Percentiles rank a stretch among this genome's conserved stretches.
Evolutionary conservation across 2,329 filamentous ascomycete species (phyloP).

Genomic region (Aspergillus arachidicola): DNA sequence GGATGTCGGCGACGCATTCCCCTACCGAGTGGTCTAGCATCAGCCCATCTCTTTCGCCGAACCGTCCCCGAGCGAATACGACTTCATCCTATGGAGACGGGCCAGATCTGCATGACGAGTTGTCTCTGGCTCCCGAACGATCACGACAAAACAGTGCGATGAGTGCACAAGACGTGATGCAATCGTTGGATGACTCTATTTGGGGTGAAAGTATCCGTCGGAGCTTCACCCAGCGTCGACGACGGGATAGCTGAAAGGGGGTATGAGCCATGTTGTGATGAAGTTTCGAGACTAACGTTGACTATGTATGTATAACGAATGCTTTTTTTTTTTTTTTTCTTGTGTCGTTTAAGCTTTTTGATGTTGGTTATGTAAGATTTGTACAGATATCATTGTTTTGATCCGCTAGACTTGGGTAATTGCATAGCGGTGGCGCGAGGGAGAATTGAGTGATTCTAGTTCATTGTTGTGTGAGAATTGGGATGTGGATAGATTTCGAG

Average conservation of each 20-base stretch:
- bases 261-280: constrained; percentile 20
- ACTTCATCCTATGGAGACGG: constrained; percentile 34
- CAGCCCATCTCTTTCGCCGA: constrained; percentile 48
- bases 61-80: constrained; percentile 27
- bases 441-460: not conserved
- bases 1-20: constrained; percentile 39
- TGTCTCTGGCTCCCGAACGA: constrained; percentile 40
- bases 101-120: constrained; percentile 19
- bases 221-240: constrained; percentile 73
- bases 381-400: not conserved
- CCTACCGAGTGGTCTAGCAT: constrained; percentile 56
- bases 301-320: constrained; percentile 5
- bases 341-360: not conserved
- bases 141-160: constrained; percentile 68
- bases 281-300: constrained; percentile 9
- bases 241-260: constrained; percentile 22
- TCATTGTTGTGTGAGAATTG: no score
- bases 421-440: constrained; percentile 24
- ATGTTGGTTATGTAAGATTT: constrained; percentile 3
- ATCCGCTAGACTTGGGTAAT: constrained; percentile 7
- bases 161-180: constrained; percentile 75
- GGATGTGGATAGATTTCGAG: not conserved
- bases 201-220: constrained; percentile 93
- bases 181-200: constrained; percentile 83
- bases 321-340: constrained; percentile 12